Evolutionary conservation across 2,329 filamentous ascomycete species (phyloP).

Genomic region (Periconia macrospinosa): DNA sequence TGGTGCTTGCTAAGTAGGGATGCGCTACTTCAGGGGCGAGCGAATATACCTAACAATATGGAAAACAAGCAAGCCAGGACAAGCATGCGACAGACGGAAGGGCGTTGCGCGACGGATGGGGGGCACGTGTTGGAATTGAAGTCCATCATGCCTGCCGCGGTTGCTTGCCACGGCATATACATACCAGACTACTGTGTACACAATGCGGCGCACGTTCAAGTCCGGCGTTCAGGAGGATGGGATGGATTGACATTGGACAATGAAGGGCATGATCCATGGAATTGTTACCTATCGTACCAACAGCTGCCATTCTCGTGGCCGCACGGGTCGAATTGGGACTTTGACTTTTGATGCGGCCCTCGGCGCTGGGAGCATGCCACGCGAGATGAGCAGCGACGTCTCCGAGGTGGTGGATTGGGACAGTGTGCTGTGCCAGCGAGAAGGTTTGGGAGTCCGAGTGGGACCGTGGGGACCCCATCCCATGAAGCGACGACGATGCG

Average conservation of each 20-base stretch:
- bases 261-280: too few species aligned
- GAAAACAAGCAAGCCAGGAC: too few species aligned
- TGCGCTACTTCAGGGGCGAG: not conserved
- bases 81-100: too few species aligned
- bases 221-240: constrained; percentile 17
- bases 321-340: constrained; percentile 7
- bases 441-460: not conserved
- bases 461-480: constrained; percentile 15
- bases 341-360: constrained; percentile 9
- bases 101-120: too few species aligned
- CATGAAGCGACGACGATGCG: constrained; percentile 6
- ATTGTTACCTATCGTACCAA: not conserved
- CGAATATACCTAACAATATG: not conserved
- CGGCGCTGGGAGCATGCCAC: constrained; percentile 10
- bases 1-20: not conserved
- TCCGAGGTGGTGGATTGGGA: constrained; percentile 6
- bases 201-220: not conserved
- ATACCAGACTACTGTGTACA: not conserved
- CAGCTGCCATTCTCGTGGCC: constrained; percentile 9
- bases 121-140: not conserved
- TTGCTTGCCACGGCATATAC: too few species aligned
- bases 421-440: not conserved
- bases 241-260: not conserved
- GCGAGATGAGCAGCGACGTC: constrained; percentile 6
- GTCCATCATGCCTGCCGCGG: not conserved